Evolutionary conservation across 805 yeast genomes (phyloP), one percentile per base, ranked within the genome.

Genomic region (Hemisphaericaspora nanyangensis): DNA sequence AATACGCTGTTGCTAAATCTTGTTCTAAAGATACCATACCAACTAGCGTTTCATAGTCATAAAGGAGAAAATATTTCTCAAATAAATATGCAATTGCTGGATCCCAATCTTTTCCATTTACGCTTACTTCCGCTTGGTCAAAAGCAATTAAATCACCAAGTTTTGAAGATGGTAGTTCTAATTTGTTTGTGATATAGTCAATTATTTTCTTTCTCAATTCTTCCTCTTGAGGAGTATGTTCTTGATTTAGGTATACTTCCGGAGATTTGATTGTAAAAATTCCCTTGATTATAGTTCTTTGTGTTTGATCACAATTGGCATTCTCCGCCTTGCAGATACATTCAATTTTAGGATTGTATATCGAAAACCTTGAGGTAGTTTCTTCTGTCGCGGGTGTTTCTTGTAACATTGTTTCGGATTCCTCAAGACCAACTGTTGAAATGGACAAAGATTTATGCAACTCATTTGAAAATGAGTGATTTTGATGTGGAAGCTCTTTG

Each of bases 61-160:
- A 40, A 18, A 70, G 29, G 1, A 69, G 31, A 13, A 68, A 31
- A 4, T 52, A 42, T 12, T 57, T 50, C 17, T 55, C 60, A 43
- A 70, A 69, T 12, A 70, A 46, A 38, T 54, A 66, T 17, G 60
- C 55, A 13, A 52, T 44, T 3, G 64, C 54, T 25, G 39, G 34
- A 43, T 67, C 72, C 77, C 78, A 76, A 12, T 56, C 52, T 2
- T 42, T 50, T 1, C 71, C 76, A 48, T 70, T 70, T 3, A 65
- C 57, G 12, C 77, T 69, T 15, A 72, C 64, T 15, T 61, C 56
- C 17, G 72, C 48, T 18, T 46, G 50, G 44, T 76, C 80, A 51
- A 75, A 74, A 37, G 70, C 46, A 3, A 61, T 43, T 17, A 68
- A 45, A 1, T 46, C 45, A 1, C 65, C 63, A 13, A 62, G 40